Conservation (phyloP, 805 yeast genomes). For the Yarrowia sp. region DNA sequence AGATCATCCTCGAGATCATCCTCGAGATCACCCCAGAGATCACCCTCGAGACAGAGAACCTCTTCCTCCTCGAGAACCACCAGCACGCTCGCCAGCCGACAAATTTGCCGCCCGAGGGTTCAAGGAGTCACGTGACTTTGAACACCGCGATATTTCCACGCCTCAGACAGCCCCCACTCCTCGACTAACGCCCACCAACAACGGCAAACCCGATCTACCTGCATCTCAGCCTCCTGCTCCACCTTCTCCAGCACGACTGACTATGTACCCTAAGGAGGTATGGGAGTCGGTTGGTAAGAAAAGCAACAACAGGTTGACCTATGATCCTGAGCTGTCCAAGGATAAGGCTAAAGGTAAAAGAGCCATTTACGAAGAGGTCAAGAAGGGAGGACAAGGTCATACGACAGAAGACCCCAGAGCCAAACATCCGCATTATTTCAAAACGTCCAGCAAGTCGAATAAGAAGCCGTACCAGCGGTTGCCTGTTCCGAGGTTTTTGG, state of each 20-base stretch:
- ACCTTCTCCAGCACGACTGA: conserved; percentile 4
- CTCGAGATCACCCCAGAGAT: too few species aligned
- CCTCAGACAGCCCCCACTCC: conserved; percentile 16
- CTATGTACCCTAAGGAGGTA: not conserved
- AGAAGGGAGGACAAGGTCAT: not conserved
- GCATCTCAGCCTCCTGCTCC: conserved; percentile 13
- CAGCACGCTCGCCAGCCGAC: too few species aligned
- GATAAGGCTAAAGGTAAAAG: conserved; percentile 43
- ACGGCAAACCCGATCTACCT: conserved; percentile 14
- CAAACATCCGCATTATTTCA: conserved; percentile 31
- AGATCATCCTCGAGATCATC: too few species aligned
- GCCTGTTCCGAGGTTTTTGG: conserved; percentile 40
- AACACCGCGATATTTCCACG: not conserved
- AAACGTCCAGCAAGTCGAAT: conserved; percentile 31
- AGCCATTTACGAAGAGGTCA: conserved; percentile 36
- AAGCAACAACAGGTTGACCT: conserved; percentile 39
- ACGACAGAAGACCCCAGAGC: conserved; percentile 1
- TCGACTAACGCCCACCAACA: conserved; percentile 7
- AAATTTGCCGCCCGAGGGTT: too few species aligned
- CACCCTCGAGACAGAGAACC: not conserved
- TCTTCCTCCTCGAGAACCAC: too few species aligned
- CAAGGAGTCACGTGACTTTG: too few species aligned
- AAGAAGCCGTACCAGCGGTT: conserved; percentile 31
- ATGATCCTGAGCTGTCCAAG: conserved; percentile 53
- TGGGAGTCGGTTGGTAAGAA: conserved; percentile 30